Conservation (phyloP, 2,329 filamentous ascomycete genomes). For the Colletotrichum chrysophilum region DNA sequence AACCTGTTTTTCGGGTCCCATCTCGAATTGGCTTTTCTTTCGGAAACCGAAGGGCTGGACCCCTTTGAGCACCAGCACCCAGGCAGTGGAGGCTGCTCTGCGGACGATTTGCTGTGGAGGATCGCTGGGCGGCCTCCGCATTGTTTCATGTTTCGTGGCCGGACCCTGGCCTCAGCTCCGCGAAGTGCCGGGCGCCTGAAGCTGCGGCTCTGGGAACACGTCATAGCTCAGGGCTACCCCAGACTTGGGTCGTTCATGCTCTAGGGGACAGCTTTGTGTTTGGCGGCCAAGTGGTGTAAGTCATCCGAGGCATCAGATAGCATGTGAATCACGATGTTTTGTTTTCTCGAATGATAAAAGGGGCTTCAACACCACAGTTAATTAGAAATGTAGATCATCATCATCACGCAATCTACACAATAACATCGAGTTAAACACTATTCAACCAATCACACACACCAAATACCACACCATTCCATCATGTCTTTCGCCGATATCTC, state of each 20-base stretch:
- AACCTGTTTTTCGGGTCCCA: neutral
- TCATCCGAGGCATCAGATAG: neutral
- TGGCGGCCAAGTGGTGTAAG: neutral
- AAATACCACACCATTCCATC: neutral
- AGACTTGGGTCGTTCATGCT: conserved; percentile 6
- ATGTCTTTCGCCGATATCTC: conserved; percentile 16
- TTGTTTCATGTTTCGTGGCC: conserved; percentile 15
- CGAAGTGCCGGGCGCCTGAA: neutral
- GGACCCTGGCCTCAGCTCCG: neutral
- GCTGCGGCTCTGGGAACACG: conserved; percentile 1
- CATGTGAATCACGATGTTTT: conserved; percentile 15
- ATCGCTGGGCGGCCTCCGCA: conserved; percentile 16
- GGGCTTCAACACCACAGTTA: neutral
- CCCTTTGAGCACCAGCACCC: neutral
- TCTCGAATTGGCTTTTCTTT: neutral
- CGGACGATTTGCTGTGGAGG: neutral
- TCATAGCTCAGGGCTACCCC: conserved; percentile 16
- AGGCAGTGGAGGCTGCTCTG: neutral
- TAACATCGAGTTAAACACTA: neutral
- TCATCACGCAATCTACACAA: neutral
- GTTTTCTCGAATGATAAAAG: neutral
- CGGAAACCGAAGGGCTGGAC: neutral
- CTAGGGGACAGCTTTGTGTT: neutral
- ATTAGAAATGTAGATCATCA: accelerated
- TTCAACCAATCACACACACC: neutral